A percentile compares a stretch with the other conserved stretches of the same genome.
These are phyloP conservation scores for Erodium chrysanthum DNA, from an alignment of 441 rosid genomes.

Conservation along the genomic window DNA sequence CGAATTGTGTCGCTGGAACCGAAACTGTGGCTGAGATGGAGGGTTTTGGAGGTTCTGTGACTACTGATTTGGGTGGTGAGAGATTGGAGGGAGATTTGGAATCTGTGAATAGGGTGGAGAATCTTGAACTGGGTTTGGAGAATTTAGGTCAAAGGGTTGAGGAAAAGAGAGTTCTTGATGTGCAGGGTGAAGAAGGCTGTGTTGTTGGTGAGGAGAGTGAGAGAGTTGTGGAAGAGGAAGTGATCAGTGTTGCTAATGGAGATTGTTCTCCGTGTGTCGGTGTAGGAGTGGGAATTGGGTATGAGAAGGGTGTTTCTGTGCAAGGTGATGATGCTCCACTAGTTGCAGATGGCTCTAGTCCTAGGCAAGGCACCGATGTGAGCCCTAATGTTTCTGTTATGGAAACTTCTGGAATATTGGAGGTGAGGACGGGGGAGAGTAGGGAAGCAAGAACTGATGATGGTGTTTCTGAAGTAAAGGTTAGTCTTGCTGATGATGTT, in stretches of 20 bases:
- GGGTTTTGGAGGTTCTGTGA: slow-evolving; percentile 14
- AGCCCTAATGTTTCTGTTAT: neutral
- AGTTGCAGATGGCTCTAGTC: neutral
- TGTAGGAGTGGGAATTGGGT: neutral
- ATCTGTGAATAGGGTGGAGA: slow-evolving; percentile 22
- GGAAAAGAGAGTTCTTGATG: neutral
- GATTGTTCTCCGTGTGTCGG: neutral
- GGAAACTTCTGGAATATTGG: neutral
- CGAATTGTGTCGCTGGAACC: too few relatives aligned
- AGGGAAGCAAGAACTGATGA: neutral
- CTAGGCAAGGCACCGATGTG: neutral
- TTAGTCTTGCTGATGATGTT: too few relatives aligned
- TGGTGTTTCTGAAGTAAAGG: neutral
- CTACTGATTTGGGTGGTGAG: too few relatives aligned
- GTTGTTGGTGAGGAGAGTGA: neutral
- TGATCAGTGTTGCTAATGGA: slow-evolving; percentile 10
- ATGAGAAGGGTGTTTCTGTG: neutral
- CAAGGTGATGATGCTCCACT: neutral
- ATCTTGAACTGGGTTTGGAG: slow-evolving; percentile 12
- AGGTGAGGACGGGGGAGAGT: neutral
- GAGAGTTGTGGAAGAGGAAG: slow-evolving; percentile 2
- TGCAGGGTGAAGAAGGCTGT: neutral
- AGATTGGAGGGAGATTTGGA: slow-evolving; percentile 17
- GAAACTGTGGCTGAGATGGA: slow-evolving; percentile 20
- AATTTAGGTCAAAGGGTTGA: neutral